Evolutionary conservation across 2,329 filamentous ascomycete genomes (phyloP).

Genomic region (Trichophaea hybrida): DNA sequence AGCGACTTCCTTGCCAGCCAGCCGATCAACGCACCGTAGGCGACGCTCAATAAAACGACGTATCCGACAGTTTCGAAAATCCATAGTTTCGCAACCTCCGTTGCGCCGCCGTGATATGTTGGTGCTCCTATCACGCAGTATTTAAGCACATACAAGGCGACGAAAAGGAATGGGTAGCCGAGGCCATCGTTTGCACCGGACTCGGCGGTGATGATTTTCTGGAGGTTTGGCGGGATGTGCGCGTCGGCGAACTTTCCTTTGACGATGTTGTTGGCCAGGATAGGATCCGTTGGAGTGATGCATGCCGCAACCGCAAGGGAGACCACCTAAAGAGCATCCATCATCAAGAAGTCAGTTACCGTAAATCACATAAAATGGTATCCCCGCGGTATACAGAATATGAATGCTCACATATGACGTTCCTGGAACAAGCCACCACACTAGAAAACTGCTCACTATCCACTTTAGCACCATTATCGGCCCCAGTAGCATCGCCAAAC

Average conservation of each 20-base stretch:
- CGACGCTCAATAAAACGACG: constrained; percentile 60
- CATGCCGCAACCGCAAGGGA: constrained; percentile 70
- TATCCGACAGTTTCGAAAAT: constrained; percentile 78
- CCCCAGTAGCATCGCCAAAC: constrained; percentile 58
- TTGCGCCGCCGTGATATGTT: constrained; percentile 39
- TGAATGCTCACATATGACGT: constrained; percentile 41
- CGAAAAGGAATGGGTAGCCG: constrained; percentile 76
- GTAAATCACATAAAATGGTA: background rate
- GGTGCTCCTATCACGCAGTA: constrained; percentile 45
- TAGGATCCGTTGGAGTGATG: constrained; percentile 82
- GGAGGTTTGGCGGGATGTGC: constrained; percentile 67
- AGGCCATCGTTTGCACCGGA: constrained; percentile 80
- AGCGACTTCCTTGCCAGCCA: constrained; percentile 70
- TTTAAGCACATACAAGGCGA: constrained; percentile 71
- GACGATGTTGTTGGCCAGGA: constrained; percentile 76
- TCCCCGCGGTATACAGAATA: too few species aligned
- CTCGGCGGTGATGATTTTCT: constrained; percentile 68
- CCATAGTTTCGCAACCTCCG: constrained; percentile 41
- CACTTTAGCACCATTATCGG: constrained; percentile 82
- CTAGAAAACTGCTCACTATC: constrained; percentile 60
- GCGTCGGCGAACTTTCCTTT: constrained; percentile 89
- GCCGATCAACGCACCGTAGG: constrained; percentile 63
- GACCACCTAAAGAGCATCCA: constrained; percentile 38
- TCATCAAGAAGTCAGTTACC: background rate
- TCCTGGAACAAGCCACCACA: constrained; percentile 61